These are phyloP conservation scores for Teunomyces kruisii DNA, from an alignment of 805 yeast genomes.

Conservation along the genomic window DNA sequence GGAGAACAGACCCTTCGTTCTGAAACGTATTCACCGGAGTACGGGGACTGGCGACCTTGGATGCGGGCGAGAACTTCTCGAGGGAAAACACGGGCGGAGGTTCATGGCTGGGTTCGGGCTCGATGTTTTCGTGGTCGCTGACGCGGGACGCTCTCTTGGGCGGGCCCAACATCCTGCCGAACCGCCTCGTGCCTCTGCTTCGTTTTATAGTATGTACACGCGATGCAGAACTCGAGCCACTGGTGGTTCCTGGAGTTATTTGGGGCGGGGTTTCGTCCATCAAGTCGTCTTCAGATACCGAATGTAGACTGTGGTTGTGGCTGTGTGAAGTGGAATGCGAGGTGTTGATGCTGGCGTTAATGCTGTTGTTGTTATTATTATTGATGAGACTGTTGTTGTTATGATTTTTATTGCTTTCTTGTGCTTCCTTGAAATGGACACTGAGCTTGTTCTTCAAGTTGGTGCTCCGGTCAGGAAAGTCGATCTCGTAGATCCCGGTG, in stretches of 20 bases:
- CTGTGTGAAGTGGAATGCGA: constrained; percentile 8
- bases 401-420: not conserved
- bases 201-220: constrained; percentile 22
- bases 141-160: constrained; percentile 45
- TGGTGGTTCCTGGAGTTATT: constrained; percentile 10
- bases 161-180: constrained; percentile 46
- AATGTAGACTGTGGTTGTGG: constrained; percentile 12
- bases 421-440: constrained; percentile 28
- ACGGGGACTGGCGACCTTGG: not conserved
- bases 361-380: constrained; percentile 3
- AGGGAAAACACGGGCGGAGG: constrained; percentile 7
- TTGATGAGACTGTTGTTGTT: not conserved
- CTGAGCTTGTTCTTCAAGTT: constrained; percentile 31
- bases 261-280: constrained; percentile 9
- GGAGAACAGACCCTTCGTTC: not conserved
- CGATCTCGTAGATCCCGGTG: constrained; percentile 32
- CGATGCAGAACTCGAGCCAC: constrained; percentile 5
- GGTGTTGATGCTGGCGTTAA: constrained; percentile 5
- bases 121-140: constrained; percentile 11
- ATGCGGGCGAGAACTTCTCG: constrained; percentile 5
- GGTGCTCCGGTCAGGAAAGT: constrained; percentile 25
- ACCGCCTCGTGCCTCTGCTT: constrained; percentile 36
- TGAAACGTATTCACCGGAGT: not conserved
- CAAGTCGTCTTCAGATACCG: constrained; percentile 13
- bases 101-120: not conserved